phyloP scores from a whole-genome alignment of 1,284 basidiomycete genomes.

The Ganoderma boninense region DNA sequence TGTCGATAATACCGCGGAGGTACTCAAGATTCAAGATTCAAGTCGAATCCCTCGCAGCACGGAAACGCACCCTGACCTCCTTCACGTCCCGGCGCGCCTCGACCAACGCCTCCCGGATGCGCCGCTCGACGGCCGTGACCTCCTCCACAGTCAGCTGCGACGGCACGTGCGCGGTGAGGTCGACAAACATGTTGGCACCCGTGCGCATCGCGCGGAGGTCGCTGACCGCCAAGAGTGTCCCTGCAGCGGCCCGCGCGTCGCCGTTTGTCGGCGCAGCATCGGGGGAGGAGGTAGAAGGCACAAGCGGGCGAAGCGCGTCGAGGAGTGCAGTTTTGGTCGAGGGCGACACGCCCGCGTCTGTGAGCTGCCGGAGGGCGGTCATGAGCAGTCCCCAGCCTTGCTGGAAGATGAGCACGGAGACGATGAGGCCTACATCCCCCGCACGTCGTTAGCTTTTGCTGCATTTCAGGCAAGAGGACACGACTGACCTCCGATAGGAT shows the following conservation, averaged over 20 bases:
- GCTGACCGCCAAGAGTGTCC: slow-evolving; percentile 57
- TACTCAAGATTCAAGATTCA: neutral
- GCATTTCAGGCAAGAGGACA: neutral
- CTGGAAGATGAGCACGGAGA: slow-evolving; percentile 88
- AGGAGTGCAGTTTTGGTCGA: slow-evolving; percentile 62
- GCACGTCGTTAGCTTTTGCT: neutral
- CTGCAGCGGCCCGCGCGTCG: slow-evolving; percentile 10
- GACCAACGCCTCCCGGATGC: slow-evolving; percentile 70
- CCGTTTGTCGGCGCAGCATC: slow-evolving; percentile 12
- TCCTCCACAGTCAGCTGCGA: slow-evolving; percentile 65
- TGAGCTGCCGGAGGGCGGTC: slow-evolving; percentile 84
- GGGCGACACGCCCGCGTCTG: slow-evolving; percentile 83
- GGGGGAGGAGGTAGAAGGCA: slow-evolving; percentile 43
- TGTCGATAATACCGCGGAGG: neutral
- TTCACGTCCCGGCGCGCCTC: slow-evolving; percentile 74
- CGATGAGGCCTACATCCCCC: slow-evolving; percentile 70
- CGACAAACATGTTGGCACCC: slow-evolving; percentile 79
- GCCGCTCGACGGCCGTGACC: slow-evolving; percentile 65
- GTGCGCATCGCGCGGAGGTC: slow-evolving; percentile 81
- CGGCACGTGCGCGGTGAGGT: slow-evolving; percentile 77
- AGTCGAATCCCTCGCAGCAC: slow-evolving; percentile 46
- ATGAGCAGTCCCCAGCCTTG: slow-evolving; percentile 82
- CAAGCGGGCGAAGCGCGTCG: slow-evolving; percentile 61
- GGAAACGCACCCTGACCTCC: slow-evolving; percentile 82
- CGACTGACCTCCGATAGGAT: slow-evolving; percentile 87